These are phyloP conservation scores for Babesia divergens DNA, from an alignment of 169 alveolate species.

Conservation along the genomic window DNA sequence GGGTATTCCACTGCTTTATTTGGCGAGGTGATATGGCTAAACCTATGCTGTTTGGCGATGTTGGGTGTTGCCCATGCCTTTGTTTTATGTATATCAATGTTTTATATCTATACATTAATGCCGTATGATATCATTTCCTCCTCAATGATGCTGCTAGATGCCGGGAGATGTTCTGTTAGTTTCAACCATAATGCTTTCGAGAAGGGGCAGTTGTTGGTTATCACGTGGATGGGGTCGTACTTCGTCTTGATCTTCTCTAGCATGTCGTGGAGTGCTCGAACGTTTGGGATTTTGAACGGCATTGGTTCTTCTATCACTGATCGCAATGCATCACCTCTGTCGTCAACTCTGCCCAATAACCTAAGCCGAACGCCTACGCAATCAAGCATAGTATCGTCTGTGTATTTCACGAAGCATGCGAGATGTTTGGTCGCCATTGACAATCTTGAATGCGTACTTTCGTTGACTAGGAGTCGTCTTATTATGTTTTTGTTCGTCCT, in stretches of 20 bases:
- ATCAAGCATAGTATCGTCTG: background rate
- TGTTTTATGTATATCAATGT: background rate
- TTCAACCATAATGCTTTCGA: slow-evolving; percentile 24
- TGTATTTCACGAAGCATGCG: background rate
- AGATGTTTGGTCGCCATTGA: slow-evolving; percentile 22
- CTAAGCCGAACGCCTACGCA: background rate
- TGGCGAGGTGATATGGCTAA: too few relatives aligned
- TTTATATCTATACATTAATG: slow-evolving; percentile 6
- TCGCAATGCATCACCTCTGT: background rate
- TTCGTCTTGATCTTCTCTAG: background rate
- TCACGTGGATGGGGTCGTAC: slow-evolving; percentile 7
- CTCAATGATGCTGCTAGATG: slow-evolving; percentile 26
- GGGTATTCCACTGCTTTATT: background rate
- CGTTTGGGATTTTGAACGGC: slow-evolving; percentile 23
- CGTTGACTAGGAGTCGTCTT: background rate
- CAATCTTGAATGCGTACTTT: background rate
- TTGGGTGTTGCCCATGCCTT: background rate
- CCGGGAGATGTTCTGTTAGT: slow-evolving; percentile 36
- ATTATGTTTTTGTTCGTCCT: slow-evolving; percentile 3
- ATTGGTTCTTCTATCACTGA: slow-evolving; percentile 7
- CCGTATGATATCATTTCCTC: slow-evolving; percentile 24
- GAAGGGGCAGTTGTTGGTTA: background rate
- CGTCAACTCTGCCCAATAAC: slow-evolving; percentile 7
- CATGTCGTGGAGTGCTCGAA: background rate
- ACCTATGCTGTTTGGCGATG: too few relatives aligned